These are phyloP conservation scores for Novymonas esmeraldas DNA, from an alignment of 208 protist species.

Conservation along the genomic window DNA sequence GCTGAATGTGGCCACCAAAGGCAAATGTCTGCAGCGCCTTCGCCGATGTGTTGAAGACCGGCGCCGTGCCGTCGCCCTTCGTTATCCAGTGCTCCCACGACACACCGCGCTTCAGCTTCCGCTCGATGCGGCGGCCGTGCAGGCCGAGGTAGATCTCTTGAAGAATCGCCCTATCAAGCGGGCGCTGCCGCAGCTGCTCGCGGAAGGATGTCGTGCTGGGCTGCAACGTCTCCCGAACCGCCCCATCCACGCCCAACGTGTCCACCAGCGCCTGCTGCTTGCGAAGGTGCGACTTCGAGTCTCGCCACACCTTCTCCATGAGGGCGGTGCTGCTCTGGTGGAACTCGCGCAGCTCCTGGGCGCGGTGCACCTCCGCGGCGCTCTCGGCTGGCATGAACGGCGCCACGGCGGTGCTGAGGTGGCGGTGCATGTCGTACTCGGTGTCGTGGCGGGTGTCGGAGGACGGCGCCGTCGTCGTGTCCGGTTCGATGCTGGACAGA, in stretches of 20 bases:
- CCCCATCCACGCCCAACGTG: conserved; percentile 80
- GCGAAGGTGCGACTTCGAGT: conserved; percentile 78
- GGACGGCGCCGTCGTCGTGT: not conserved
- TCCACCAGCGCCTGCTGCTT: conserved; percentile 71
- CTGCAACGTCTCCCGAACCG: conserved; percentile 69
- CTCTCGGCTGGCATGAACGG: conserved; percentile 48
- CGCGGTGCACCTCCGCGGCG: conserved; percentile 52
- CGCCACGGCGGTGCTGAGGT: conserved; percentile 28
- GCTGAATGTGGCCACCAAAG: conserved; percentile 71
- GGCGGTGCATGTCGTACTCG: conserved; percentile 39
- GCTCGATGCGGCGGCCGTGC: conserved; percentile 84
- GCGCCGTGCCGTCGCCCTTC: conserved; percentile 88
- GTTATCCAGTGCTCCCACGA: conserved; percentile 93
- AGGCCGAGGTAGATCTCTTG: conserved; percentile 90
- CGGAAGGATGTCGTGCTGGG: conserved; percentile 67
- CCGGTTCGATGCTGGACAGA: conserved; percentile 11
- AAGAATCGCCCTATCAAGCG: conserved; percentile 85
- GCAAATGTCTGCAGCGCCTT: conserved; percentile 90
- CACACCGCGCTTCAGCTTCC: conserved; percentile 81
- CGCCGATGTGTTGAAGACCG: conserved; percentile 74
- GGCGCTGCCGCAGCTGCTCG: conserved; percentile 70
- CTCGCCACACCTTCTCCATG: conserved; percentile 58
- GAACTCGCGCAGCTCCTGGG: conserved; percentile 60
- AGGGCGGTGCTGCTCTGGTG: conserved; percentile 30
- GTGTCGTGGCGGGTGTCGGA: not conserved